Conservation (phyloP, 169 alveolate species). For the Cyclospora cayetanensis region DNA sequence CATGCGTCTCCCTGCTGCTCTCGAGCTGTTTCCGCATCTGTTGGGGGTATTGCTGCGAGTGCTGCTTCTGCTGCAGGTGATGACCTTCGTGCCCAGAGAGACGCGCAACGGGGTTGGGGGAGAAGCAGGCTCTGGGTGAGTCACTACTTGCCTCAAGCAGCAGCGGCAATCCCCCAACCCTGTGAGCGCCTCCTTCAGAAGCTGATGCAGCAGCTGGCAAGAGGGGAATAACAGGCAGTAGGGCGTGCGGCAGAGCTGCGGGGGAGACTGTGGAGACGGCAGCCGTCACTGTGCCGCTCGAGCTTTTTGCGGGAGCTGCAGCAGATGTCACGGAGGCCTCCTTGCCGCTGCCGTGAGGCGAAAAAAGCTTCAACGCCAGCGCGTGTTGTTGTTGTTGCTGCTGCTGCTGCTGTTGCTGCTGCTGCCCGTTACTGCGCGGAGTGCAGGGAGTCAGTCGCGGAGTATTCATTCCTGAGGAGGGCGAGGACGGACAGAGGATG, state of each 20-base stretch:
- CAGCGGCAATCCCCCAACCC: neutral
- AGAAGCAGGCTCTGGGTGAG: neutral
- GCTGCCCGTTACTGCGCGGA: neutral
- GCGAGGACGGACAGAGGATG: conserved; percentile 54
- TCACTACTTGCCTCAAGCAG: neutral
- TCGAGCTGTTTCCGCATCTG: neutral
- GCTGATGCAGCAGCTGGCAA: neutral
- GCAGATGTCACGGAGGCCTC: neutral
- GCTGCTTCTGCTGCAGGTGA: neutral
- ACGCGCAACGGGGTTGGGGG: neutral
- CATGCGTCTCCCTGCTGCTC: no score
- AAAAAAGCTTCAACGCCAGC: neutral
- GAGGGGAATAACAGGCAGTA: neutral
- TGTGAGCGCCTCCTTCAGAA: neutral
- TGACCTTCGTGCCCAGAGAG: neutral
- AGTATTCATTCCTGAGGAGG: conserved; percentile 16
- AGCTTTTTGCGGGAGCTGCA: neutral
- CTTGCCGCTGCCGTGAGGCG: neutral
- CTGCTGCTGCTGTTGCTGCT: conserved; percentile 37
- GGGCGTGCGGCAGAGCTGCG: neutral
- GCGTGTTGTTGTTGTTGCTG: conserved; percentile 11
- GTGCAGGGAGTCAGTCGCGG: conserved; percentile 10
- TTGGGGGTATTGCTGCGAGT: neutral
- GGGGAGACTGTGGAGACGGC: conserved; percentile 8
- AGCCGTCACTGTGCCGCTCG: neutral